Base-by-base conservation (phyloP, 768 basidiomycete species). In the Mrakia frigida region DNA sequence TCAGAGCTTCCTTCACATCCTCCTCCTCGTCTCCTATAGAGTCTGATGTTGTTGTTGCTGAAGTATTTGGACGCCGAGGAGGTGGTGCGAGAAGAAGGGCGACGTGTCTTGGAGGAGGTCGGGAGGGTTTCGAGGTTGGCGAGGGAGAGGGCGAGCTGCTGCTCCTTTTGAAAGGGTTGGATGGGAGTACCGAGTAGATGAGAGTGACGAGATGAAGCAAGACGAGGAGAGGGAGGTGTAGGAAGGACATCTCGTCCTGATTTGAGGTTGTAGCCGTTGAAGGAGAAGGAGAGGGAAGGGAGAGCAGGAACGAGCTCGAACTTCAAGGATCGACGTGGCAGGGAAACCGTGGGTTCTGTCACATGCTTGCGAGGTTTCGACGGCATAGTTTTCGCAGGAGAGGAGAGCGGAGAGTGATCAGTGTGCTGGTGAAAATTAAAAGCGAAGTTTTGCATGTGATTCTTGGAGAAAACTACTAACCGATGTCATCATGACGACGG, bases 31-130 rank as follows among this genome's bases (percentile, higher is more conserved):
- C 7, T 23, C 25, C 37, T 10, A 39, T 25, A 21, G 23, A 35
- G 2, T 39, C 18, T 39, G 35, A 23, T 25, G 35, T 21, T n/a
- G 65, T 11, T 39, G 10, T 18, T 13, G 35, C 14, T 21, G 65
- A 43, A 23, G 6, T 3, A 6, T 31, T 33, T 35, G 9, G 28
- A 31, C 23, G 63, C 13, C 63, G 28, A 37, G 28, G 10, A 33
- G 63, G 63, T n/a, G 65, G 39, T 9, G 43, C 65, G 65, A 68
- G 65, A 37, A 68, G 65, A 23, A 68, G 65, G 25, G 65, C 65
- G 35, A 68, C 65, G 37, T 68, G 65, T 23, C 65, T 39, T 11
- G 65, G 65, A 39, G 65, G 65, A 39, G 65, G 35, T 9, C 65
- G 65, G 2, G 25, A 37, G 23, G 37, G 18, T 11, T 68, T 68